Conservation (phyloP, 2,329 filamentous ascomycete species). For the Cordyceps sp. region DNA sequence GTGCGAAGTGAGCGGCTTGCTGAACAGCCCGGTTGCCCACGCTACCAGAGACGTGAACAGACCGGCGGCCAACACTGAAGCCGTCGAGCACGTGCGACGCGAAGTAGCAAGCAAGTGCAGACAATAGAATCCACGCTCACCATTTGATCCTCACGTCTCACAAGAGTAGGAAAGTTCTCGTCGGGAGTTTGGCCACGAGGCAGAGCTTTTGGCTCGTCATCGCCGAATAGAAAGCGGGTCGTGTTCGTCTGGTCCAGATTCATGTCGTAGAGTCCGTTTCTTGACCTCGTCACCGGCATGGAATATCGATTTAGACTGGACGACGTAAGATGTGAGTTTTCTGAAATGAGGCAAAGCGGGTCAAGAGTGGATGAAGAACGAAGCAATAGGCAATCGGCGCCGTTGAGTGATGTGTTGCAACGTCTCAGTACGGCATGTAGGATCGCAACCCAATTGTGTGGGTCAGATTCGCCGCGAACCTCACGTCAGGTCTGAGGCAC, state of each 20-base stretch:
- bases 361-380: background rate
- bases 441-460: too few relatives aligned
- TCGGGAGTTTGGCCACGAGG: conserved; percentile 43
- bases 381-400: too few relatives aligned
- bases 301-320: conserved; percentile 75
- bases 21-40: background rate
- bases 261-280: conserved; percentile 49
- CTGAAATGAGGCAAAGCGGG: background rate
- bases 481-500: too few relatives aligned
- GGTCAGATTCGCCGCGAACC: too few relatives aligned
- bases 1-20: background rate
- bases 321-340: conserved; percentile 8
- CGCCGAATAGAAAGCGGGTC: conserved; percentile 70
- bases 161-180: conserved; percentile 75
- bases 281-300: conserved; percentile 67
- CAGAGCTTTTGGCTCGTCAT: conserved; percentile 46
- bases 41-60: background rate
- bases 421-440: too few relatives aligned
- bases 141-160: conserved; percentile 44
- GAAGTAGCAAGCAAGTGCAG: background rate
- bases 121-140: conserved; percentile 19
- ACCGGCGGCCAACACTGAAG: background rate
- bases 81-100: background rate
- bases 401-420: too few relatives aligned
- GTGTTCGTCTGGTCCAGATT: conserved; percentile 72